A percentile compares a stretch with the other conserved stretches of the same genome.
These are phyloP conservation scores for Cordyceps tenuipes DNA, from an alignment of 2,329 filamentous ascomycete genomes.

Conservation along the genomic window DNA sequence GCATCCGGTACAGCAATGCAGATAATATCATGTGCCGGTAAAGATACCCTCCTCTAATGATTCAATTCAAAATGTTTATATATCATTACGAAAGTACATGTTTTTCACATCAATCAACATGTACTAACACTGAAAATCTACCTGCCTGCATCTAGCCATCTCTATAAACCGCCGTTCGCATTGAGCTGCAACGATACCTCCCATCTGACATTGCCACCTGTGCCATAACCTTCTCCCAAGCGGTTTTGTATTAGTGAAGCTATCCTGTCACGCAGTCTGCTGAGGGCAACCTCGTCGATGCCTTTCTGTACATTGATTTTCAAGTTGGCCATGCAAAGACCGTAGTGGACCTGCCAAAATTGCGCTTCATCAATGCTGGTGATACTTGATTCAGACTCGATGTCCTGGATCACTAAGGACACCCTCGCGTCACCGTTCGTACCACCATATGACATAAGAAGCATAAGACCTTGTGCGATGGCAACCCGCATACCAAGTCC, in stretches of 20 bases:
- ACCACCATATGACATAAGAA: conserved; percentile 77
- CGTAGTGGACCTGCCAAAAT: conserved; percentile 99
- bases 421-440: conserved; percentile 40
- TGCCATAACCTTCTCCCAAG: conserved; percentile 80
- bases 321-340: conserved; percentile 89
- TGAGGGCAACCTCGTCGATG: conserved; percentile 60
- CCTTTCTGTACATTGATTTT: conserved; percentile 63
- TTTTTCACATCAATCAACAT: not conserved
- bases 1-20: not conserved
- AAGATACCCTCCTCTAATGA: conserved; percentile 24
- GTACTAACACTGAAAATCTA: not conserved
- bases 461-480: conserved; percentile 80
- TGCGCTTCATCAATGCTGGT: conserved; percentile 77
- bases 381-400: conserved; percentile 71
- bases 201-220: conserved; percentile 73
- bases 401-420: conserved; percentile 70
- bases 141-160: not conserved
- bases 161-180: conserved; percentile 19
- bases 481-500: conserved; percentile 75
- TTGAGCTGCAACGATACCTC: conserved; percentile 83
- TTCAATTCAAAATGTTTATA: not conserved
- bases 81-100: not conserved
- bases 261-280: conserved; percentile 67
- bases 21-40: not conserved
- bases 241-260: conserved; percentile 73